Evolutionary conservation across 1,284 basidiomycete species (phyloP), one percentile per base, ranked within the genome.

Genomic region (Sphaerobolus stellatus): DNA sequence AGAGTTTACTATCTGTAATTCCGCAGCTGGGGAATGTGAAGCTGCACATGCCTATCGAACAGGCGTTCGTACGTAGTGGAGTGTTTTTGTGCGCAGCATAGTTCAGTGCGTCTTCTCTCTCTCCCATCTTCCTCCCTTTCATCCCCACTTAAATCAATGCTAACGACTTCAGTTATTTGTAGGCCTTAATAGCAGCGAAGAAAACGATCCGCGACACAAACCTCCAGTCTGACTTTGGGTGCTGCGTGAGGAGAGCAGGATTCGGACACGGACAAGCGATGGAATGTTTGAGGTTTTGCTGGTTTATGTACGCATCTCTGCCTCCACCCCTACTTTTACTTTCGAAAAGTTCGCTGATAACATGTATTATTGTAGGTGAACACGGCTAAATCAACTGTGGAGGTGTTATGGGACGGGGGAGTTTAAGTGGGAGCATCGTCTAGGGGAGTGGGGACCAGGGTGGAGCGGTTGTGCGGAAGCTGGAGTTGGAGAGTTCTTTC

Each of bases 11-110:
- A 16, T 70, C 86, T 11, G 72, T 93, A 48, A 79, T 79, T 22
- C 75, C 81, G 25, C 83, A 86, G 57, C 77, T 98, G 22, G 74
- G 77, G n/a, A 65, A 78, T 11, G 83, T 96, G 58, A 86, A 83
- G 70, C 87, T 98, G 58, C 86, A 83, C 70, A 81, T 82, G 24
- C 93, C 94, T 1, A 97, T 97, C 60, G 92, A 94, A 68, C 95
- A 98, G 68, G 84, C 88, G 67, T 93, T 97, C 85, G 72, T 88
- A 43, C 94, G 95, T 11, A 79, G 83, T 38, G 83, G 82, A 90
- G 62, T 72, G 89, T 9, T 68, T 94, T 2, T 94, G 93, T 67
- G 72, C 83, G 2, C 85, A 88, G 62, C 90, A 94, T 64, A 94
- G 94, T 62, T 90, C 90, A 7, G 90, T 92, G 64, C 59, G 88